phyloP scores from a whole-genome alignment of 768 basidiomycete species.

The Suillus bovinus region DNA sequence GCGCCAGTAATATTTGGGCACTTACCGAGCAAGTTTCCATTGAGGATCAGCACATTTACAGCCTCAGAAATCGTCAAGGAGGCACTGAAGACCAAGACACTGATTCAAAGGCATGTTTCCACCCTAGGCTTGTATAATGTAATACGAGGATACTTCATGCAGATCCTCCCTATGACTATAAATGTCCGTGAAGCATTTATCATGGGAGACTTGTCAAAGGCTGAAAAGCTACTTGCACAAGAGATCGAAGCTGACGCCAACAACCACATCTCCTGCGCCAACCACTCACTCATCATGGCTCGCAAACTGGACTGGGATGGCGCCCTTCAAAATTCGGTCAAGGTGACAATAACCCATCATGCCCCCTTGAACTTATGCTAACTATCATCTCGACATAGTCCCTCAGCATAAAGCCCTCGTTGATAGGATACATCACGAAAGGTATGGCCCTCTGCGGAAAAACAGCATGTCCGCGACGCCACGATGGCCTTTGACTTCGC shows the following conservation, averaged over 20 bases:
- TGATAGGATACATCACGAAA: neutral
- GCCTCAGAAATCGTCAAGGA: conserved; percentile 49
- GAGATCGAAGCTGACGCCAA: neutral
- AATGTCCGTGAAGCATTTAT: neutral
- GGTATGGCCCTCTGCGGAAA: neutral
- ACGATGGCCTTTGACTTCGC: neutral
- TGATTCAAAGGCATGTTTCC: neutral
- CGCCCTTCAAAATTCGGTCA: neutral
- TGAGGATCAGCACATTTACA: conserved; percentile 40
- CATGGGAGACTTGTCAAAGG: neutral
- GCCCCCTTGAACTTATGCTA: neutral
- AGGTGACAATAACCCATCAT: neutral
- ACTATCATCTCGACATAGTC: neutral
- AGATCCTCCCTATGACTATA: neutral
- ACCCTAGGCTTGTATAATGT: neutral
- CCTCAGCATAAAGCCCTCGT: neutral
- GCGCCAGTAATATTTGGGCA: neutral
- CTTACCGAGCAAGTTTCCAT: conserved; percentile 15
- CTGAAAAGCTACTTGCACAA: neutral
- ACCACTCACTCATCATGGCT: neutral
- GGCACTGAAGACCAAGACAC: conserved; percentile 35
- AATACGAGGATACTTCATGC: neutral
- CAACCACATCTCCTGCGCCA: neutral
- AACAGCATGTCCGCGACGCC: neutral
- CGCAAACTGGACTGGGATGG: neutral